Percentiles rank a stretch among this genome's conserved stretches.
These are phyloP conservation scores for Marsdenia floribunda DNA, from an alignment of 257 asterid species.

Conservation along the genomic window DNA sequence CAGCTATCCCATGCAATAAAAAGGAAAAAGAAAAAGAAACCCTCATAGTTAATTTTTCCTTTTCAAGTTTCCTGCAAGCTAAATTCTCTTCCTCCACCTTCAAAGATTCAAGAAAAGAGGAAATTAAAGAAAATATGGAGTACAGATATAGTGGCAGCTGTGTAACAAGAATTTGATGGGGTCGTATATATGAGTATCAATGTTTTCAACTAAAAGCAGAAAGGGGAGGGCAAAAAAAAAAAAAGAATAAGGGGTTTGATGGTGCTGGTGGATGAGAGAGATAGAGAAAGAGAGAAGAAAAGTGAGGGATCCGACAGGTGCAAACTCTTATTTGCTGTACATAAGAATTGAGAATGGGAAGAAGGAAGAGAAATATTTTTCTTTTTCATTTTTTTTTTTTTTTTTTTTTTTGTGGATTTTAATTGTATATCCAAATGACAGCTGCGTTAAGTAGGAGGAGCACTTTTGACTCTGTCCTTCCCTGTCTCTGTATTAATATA, in stretches of 20 bases:
- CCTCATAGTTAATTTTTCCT: no score
- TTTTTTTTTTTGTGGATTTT: constrained; percentile 30
- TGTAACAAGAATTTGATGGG: constrained; percentile 4
- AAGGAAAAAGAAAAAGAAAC: no score
- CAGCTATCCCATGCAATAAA: neutral
- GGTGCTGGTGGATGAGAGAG: constrained; percentile 24
- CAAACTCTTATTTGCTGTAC: constrained; percentile 72
- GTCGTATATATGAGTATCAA: neutral
- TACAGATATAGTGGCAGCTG: neutral
- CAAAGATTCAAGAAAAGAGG: constrained; percentile 3
- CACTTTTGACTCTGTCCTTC: constrained; percentile 74
- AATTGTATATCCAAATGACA: constrained; percentile 69
- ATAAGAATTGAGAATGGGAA: constrained; percentile 24
- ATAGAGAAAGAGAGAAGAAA: constrained; percentile 13
- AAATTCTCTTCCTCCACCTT: neutral
- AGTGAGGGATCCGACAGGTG: constrained; percentile 64
- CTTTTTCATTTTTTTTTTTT: constrained; percentile 12
- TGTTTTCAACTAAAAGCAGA: constrained; percentile 7
- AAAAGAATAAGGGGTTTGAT: neutral
- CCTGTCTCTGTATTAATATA: constrained; percentile 47
- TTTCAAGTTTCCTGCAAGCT: neutral
- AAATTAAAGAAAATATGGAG: neutral
- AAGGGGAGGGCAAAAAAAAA: neutral
- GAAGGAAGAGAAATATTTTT: neutral
- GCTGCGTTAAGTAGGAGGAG: constrained; percentile 64